Conservation (phyloP, 176 grass and related monocot species). For the Musa troglodytarum region DNA sequence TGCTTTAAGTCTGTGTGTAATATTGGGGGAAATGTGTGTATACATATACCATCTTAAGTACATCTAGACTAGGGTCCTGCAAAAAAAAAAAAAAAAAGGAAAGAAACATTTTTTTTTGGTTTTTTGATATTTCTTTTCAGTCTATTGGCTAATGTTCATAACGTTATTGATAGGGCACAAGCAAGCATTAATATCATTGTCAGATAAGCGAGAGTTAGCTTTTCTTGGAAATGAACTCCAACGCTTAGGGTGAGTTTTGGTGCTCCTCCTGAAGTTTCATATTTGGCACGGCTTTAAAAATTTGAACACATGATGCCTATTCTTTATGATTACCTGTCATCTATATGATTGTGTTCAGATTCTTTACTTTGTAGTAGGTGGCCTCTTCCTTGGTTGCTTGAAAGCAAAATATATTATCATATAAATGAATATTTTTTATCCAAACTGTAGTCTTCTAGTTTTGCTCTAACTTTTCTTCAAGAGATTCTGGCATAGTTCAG, state of each 20-base stretch:
- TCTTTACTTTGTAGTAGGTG: neutral
- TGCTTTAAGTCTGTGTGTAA: too few species aligned
- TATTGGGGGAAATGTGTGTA: too few species aligned
- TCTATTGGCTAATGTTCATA: neutral
- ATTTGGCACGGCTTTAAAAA: neutral
- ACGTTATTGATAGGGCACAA: constrained; percentile 28
- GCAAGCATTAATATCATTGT: constrained; percentile 59
- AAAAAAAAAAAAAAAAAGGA: neutral
- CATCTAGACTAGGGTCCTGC: neutral
- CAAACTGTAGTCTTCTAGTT: too few species aligned
- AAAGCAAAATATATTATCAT: neutral
- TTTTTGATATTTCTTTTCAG: too few species aligned
- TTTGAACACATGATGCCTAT: neutral
- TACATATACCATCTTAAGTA: too few species aligned
- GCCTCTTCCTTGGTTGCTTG: neutral
- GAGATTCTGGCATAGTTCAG: too few species aligned
- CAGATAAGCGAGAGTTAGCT: constrained; percentile 46
- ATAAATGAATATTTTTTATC: too few species aligned
- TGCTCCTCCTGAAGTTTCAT: neutral
- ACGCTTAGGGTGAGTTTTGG: constrained; percentile 41
- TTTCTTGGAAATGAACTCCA: constrained; percentile 57
- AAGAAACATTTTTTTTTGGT: neutral
- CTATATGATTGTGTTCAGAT: neutral
- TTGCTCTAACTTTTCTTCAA: too few species aligned
- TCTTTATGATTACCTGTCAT: neutral